These are phyloP conservation scores for Peterozyma xylosa DNA, from an alignment of 805 yeast genomes.

Conservation along the genomic window DNA sequence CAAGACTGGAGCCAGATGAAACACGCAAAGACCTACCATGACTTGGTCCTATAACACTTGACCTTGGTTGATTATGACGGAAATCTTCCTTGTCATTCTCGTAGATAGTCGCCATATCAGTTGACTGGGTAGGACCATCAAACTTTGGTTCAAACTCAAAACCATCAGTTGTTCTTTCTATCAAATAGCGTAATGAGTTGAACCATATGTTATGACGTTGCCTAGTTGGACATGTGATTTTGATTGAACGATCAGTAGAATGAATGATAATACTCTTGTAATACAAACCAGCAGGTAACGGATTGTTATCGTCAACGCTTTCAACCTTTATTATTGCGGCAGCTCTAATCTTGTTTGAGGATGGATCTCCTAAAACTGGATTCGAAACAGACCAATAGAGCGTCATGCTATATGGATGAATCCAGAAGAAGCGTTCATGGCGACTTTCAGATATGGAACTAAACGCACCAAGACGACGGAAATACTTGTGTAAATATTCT, in stretches of 20 bases:
- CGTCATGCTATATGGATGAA: constrained; percentile 88
- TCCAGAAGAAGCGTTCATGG: constrained; percentile 93
- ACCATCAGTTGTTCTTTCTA: constrained; percentile 59
- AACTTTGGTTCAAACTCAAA: constrained; percentile 23
- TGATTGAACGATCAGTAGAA: constrained; percentile 54
- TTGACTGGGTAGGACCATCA: not conserved
- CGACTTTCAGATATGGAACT: constrained; percentile 70
- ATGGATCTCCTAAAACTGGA: constrained; percentile 67
- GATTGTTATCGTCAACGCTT: constrained; percentile 77
- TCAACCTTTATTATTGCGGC: constrained; percentile 75
- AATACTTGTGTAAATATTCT: constrained; percentile 81
- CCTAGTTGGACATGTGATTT: constrained; percentile 81
- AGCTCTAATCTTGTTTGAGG: constrained; percentile 62
- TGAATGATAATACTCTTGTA: constrained; percentile 76
- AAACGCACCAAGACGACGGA: constrained; percentile 67
- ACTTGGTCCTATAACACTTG: not conserved
- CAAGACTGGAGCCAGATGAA: too few species aligned
- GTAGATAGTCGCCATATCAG: constrained; percentile 16
- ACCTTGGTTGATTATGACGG: constrained; percentile 19
- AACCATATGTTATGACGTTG: constrained; percentile 89
- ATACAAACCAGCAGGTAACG: constrained; percentile 82
- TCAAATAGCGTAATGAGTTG: constrained; percentile 69
- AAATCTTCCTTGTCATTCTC: constrained; percentile 19
- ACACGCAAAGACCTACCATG: too few species aligned
- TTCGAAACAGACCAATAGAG: constrained; percentile 82